A percentile compares a stretch with the other conserved stretches of the same genome.
Evolutionary conservation across 495 filamentous ascomycete species (phyloP).

Genomic region (Xylaria acuta): DNA sequence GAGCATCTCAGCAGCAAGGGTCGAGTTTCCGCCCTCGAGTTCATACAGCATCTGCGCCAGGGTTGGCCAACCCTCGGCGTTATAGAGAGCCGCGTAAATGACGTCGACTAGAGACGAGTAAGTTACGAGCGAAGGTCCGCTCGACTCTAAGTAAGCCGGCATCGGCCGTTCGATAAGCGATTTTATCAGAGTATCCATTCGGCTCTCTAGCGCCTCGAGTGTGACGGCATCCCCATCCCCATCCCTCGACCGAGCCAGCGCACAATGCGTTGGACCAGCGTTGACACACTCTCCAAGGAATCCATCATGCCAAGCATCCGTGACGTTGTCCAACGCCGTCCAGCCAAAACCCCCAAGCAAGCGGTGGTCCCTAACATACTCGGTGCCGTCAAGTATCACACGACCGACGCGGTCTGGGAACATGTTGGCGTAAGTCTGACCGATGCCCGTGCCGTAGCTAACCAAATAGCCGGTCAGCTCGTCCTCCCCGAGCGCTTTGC

Average conservation of each 20-base stretch:
- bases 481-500: conserved; percentile 53
- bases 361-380: conserved; percentile 57
- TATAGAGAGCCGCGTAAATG: conserved; percentile 52
- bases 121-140: conserved; percentile 50
- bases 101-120: conserved; percentile 47
- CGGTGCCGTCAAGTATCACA: conserved; percentile 56
- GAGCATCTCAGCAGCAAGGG: conserved; percentile 42
- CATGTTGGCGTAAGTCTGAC: conserved; percentile 48
- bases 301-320: conserved; percentile 55
- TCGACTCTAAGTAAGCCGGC: conserved; percentile 41
- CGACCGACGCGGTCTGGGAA: conserved; percentile 53
- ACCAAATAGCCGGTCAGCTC: conserved; percentile 68
- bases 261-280: conserved; percentile 51
- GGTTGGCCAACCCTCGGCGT: conserved; percentile 47
- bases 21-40: conserved; percentile 51
- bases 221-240: conserved; percentile 39
- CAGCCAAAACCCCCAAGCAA: conserved; percentile 52
- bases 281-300: conserved; percentile 56
- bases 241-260: conserved; percentile 43
- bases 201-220: conserved; percentile 39
- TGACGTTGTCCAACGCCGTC: conserved; percentile 54
- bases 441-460: conserved; percentile 73
- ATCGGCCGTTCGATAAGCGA: conserved; percentile 46
- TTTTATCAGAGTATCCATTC: conserved; percentile 45
- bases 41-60: conserved; percentile 48